phyloP scores from a whole-genome alignment of 1,139 yeast genomes.

The Yamadazyma taylorii region DNA sequence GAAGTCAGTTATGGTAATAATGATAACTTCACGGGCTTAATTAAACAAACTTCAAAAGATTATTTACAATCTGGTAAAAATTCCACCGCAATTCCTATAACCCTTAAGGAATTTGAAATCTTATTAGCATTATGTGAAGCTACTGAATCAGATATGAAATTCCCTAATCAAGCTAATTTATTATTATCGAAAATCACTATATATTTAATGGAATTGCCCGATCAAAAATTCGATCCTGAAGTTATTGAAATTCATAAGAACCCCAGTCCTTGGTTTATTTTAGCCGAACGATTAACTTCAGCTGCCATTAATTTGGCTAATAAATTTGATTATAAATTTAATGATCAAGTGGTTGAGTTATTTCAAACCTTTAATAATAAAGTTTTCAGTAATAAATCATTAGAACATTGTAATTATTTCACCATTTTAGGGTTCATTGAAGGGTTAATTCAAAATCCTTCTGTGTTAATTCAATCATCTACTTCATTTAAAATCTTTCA shows the following conservation, averaged over 20 bases:
- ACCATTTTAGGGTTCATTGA: slow-evolving; percentile 47
- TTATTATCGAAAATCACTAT: slow-evolving; percentile 54
- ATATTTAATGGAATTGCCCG: slow-evolving; percentile 61
- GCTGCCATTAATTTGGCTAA: slow-evolving; percentile 40
- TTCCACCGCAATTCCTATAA: slow-evolving; percentile 38
- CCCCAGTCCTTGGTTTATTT: slow-evolving; percentile 37
- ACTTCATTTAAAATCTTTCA: slow-evolving; percentile 33
- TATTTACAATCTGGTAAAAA: slow-evolving; percentile 8
- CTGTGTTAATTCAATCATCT: slow-evolving; percentile 29
- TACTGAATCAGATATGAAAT: slow-evolving; percentile 40
- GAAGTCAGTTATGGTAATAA: slow-evolving; percentile 16
- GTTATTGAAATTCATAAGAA: slow-evolving; percentile 26
- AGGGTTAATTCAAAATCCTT: slow-evolving; percentile 38
- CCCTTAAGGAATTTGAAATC: slow-evolving; percentile 66
- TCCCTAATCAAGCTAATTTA: slow-evolving; percentile 47
- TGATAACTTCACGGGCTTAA: slow-evolving; percentile 27
- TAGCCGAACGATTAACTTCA: slow-evolving; percentile 35
- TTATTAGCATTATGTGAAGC: slow-evolving; percentile 65
- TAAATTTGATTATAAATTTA: slow-evolving; percentile 27
- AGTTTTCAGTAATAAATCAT: slow-evolving; percentile 23
- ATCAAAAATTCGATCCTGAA: slow-evolving; percentile 39
- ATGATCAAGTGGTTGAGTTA: slow-evolving; percentile 29
- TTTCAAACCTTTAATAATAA: slow-evolving; percentile 29
- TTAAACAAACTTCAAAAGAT: slow-evolving; percentile 22
- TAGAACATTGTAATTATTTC: slow-evolving; percentile 39